Evolutionary conservation across 495 filamentous ascomycete species (phyloP).

Genomic region (Penicillium desertorum): DNA sequence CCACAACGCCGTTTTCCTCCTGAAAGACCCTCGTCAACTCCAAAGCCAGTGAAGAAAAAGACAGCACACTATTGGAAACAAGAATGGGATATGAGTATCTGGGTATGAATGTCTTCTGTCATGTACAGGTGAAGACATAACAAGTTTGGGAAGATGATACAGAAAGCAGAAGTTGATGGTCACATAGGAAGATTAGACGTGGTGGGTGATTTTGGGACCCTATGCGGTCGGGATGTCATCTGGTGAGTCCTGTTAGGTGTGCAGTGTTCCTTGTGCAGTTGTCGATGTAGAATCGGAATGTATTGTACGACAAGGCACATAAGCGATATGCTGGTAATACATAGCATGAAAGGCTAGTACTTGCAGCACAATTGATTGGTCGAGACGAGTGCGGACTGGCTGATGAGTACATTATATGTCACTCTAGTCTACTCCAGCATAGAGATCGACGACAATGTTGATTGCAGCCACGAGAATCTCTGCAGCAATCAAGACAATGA

Average conservation of each 20-base stretch:
- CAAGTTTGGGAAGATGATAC: neutral
- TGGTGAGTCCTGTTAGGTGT: neutral
- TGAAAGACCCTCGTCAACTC: conserved; percentile 12
- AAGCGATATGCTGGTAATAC: neutral
- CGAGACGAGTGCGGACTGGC: conserved; percentile 67
- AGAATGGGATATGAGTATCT: conserved; percentile 6
- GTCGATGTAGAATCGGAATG: neutral
- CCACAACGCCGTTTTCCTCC: conserved; percentile 8
- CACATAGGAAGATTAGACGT: neutral
- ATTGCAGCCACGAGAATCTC: conserved; percentile 93
- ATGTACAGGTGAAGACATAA: conserved; percentile 10
- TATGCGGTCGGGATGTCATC: neutral
- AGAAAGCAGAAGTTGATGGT: neutral
- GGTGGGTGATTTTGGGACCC: neutral
- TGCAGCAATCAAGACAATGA: conserved; percentile 92
- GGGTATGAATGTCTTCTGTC: conserved; percentile 9
- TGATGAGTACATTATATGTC: conserved; percentile 86
- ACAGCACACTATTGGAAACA: conserved; percentile 12
- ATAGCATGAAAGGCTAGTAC: neutral
- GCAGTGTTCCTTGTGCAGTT: neutral
- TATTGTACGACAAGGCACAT: neutral
- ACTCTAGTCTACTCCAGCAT: conserved; percentile 71
- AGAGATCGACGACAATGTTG: conserved; percentile 94
- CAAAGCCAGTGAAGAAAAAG: conserved; percentile 10
- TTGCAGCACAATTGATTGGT: neutral